Evolutionary conservation across 1,284 basidiomycete genomes (phyloP).

Genomic region (Waitea zeae): DNA sequence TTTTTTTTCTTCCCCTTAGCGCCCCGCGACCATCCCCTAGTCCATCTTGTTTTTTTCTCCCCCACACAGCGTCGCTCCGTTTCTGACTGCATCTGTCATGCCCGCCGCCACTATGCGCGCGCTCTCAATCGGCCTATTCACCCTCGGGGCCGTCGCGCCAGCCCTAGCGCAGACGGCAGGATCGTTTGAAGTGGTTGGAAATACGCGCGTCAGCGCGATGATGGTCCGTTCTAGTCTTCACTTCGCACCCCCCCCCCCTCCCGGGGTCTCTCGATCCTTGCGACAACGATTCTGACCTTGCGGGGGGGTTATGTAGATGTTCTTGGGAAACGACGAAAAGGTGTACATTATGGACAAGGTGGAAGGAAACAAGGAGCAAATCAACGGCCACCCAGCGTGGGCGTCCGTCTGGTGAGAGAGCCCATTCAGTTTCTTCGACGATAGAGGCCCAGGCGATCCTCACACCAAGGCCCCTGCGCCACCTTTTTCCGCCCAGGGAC

Average conservation of each 20-base stretch:
- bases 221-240: constrained; percentile 6
- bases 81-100: no score
- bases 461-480: no score
- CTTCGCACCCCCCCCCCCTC: background rate
- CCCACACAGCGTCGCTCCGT: no score
- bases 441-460: background rate
- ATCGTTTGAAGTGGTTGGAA: constrained; percentile 7
- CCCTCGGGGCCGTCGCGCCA: background rate
- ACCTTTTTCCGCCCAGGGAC: constrained; percentile 2
- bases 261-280: background rate
- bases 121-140: no score
- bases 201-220: constrained; percentile 9
- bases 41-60: no score
- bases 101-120: no score
- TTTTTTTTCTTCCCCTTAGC: no score
- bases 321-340: constrained; percentile 23
- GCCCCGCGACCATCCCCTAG: no score
- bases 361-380: constrained; percentile 30
- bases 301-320: constrained; percentile 16
- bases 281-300: background rate
- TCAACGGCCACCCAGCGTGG: constrained; percentile 26
- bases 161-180: constrained; percentile 8
- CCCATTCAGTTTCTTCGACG: background rate
- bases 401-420: constrained; percentile 16
- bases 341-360: constrained; percentile 31